Evolutionary conservation across 495 filamentous ascomycete species (phyloP).

Genomic region (Collariella sp.): DNA sequence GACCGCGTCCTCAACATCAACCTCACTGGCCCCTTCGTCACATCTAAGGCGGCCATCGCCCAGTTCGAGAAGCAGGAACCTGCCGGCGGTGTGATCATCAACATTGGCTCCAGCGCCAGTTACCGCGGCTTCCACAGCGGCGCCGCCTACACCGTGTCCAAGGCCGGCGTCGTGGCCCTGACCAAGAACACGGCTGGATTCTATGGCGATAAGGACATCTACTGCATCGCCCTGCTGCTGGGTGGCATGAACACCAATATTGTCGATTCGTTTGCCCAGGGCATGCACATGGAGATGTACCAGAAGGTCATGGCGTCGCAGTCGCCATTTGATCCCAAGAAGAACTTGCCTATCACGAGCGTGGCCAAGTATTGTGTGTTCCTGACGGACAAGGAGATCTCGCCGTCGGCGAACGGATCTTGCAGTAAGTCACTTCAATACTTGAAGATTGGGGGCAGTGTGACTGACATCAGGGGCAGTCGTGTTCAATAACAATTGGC

Average conservation of each 20-base stretch:
- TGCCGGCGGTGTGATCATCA: constrained; percentile 36
- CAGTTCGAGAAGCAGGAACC: constrained; percentile 33
- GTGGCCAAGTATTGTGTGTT: constrained; percentile 39
- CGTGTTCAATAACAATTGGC: constrained; percentile 33
- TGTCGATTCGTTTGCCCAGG: constrained; percentile 37
- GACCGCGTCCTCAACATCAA: constrained; percentile 52
- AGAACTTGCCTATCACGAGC: constrained; percentile 18
- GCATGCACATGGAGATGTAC: constrained; percentile 40
- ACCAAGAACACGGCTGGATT: constrained; percentile 55
- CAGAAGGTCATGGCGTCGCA: constrained; percentile 22
- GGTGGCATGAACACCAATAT: constrained; percentile 54
- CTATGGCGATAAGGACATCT: constrained; percentile 51
- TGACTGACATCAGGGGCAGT: no score
- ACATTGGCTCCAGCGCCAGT: constrained; percentile 39
- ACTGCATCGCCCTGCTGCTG: constrained; percentile 46
- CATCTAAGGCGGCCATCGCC: constrained; percentile 45
- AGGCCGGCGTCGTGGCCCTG: constrained; percentile 48
- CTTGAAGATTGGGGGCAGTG: no score
- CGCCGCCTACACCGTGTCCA: constrained; percentile 48
- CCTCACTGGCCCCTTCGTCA: constrained; percentile 49
- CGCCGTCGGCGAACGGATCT: constrained; percentile 29
- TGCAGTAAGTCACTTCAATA: constrained; percentile 13
- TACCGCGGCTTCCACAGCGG: constrained; percentile 31
- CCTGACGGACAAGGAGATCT: constrained; percentile 32
- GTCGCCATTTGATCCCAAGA: constrained; percentile 15